These are phyloP conservation scores for Ustilago trichophora DNA, from an alignment of 1,284 basidiomycete genomes.

Conservation along the genomic window DNA sequence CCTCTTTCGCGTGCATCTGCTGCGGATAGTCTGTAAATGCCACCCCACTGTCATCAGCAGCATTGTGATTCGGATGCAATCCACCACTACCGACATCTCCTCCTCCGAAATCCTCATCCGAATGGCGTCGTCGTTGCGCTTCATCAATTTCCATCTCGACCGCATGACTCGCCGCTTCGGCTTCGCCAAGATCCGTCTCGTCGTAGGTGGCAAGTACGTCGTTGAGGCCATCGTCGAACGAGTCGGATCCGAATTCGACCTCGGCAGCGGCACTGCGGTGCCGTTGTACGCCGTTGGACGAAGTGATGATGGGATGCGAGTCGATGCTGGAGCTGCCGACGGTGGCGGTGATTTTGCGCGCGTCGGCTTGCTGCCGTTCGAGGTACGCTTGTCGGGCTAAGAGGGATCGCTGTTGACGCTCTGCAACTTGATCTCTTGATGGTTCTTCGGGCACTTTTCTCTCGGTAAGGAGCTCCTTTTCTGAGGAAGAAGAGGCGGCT, in stretches of 20 bases:
- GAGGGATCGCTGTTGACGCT: conserved; percentile 36
- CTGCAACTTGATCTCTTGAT: conserved; percentile 6
- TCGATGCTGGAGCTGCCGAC: no score
- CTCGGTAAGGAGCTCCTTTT: no score
- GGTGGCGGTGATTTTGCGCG: neutral
- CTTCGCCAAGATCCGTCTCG: conserved; percentile 35
- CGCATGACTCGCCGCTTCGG: conserved; percentile 34
- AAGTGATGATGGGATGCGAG: neutral
- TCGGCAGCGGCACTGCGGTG: conserved; percentile 9
- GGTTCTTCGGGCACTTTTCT: neutral
- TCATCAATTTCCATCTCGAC: conserved; percentile 42
- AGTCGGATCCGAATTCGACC: conserved; percentile 27
- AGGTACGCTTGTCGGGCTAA: conserved; percentile 33
- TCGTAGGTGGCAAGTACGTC: conserved; percentile 35
- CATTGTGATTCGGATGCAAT: conserved; percentile 5
- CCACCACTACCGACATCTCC: neutral
- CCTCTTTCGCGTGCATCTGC: conserved; percentile 13
- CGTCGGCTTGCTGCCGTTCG: conserved; percentile 30
- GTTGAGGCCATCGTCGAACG: conserved; percentile 32
- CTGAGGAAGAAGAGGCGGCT: no score
- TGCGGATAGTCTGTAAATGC: conserved; percentile 2
- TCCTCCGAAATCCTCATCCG: conserved; percentile 1
- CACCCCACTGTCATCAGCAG: conserved; percentile 40
- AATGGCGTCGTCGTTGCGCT: neutral
- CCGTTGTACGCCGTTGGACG: neutral